Base-by-base conservation (phyloP, 352 stramenopile species). In the Phytopythium montanum region DNA sequence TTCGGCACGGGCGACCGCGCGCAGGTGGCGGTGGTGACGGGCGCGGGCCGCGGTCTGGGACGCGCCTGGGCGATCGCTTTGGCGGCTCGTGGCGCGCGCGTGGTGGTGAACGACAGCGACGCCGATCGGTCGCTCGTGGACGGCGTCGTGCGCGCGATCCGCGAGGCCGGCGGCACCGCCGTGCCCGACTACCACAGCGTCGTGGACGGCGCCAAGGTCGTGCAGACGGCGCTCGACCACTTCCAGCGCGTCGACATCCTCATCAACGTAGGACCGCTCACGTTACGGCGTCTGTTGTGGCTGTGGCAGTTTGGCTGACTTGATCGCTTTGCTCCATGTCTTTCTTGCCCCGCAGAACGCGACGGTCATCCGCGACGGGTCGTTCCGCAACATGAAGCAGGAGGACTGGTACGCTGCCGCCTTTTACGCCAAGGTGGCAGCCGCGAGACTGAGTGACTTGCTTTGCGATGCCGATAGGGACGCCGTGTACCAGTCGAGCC, bases 31-130 rank as follows among this genome's bases (percentile, higher is more conserved):
- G 80, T 90, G 62, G 60, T 90, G 55, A 90, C 81, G 21, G 81
- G 81, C 1, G 76, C 76, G 0, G 81, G 64, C 1, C 60, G 75
- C 14, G 80, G 80, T 1, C 63, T 90, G 18, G 78, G 80, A 1
- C 62, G 68, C 16, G 71, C 76, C n/a, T 87, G 75, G 72, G 77
- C 78, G 10, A 16, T 85, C 29, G 69, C 73, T 21, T 60, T 90
- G 28, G 76, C 74, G 14, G 63, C 51, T 39, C 74, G 76, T 19
- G 80, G 76, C 18, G 75, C 75, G 56, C 70, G 69, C 38, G 73
- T 89, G 38, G 70, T 88, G 10, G 81, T 85, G 50, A 91, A 91
- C 59, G 81, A 91, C 72, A 81, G 76, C 59, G 80, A 86, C 64
- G 21, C 56, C n/a, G 65, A 87, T 48, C 73, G 49, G 14, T 68